Percentiles rank a stretch among this genome's conserved stretches.
Evolutionary conservation across 2,329 filamentous ascomycete genomes (phyloP).

Genomic region (Biscogniauxia marginata): DNA sequence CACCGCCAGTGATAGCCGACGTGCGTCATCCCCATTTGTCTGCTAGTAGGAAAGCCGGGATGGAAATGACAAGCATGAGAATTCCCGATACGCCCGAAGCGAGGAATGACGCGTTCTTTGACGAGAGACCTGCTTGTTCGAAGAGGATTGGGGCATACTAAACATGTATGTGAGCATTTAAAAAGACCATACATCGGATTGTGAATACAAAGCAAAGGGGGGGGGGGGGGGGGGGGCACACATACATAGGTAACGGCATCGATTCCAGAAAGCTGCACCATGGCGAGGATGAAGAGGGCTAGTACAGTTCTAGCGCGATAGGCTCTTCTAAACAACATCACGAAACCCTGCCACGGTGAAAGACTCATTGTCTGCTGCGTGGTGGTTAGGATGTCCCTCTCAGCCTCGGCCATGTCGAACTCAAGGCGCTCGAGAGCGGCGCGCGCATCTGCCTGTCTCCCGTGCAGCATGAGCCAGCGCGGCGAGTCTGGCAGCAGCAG

Average conservation of each 20-base stretch:
- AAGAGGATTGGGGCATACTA: conserved; percentile 63
- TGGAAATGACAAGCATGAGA: conserved; percentile 55
- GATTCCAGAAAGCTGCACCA: conserved; percentile 61
- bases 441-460: conserved; percentile 45
- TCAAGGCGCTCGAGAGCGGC: conserved; percentile 41
- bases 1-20: conserved; percentile 52
- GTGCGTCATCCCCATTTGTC: conserved; percentile 58
- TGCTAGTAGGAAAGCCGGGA: conserved; percentile 54
- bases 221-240: conserved; percentile 1
- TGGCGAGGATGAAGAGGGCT: conserved; percentile 46
- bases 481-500: conserved; percentile 53
- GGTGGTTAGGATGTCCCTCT: conserved; percentile 43
- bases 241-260: conserved; percentile 61
- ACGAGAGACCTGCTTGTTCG: conserved; percentile 55
- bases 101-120: conserved; percentile 54
- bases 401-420: conserved; percentile 44
- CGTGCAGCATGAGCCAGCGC: conserved; percentile 54
- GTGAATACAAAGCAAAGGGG: background rate
- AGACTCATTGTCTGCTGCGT: conserved; percentile 30
- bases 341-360: conserved; percentile 32
- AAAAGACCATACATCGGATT: background rate
- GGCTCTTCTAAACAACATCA: conserved; percentile 37
- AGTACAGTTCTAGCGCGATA: conserved; percentile 46
- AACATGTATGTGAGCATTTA: background rate
- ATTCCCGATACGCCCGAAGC: conserved; percentile 61